These are phyloP conservation scores for Gossypium rotundifolium DNA, from an alignment of 345 rosid species.

Conservation along the genomic window DNA sequence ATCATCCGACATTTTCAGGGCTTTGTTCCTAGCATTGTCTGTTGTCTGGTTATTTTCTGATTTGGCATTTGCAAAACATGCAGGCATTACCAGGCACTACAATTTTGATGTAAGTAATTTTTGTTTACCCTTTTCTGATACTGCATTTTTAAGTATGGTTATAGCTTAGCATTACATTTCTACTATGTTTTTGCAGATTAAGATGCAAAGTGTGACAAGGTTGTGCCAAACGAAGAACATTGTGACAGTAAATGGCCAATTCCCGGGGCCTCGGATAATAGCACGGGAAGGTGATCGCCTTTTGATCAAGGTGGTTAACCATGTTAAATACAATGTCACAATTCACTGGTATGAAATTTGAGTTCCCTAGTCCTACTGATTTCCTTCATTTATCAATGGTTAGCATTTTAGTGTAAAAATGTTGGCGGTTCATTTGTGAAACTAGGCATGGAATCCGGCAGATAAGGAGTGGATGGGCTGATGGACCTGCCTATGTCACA, in stretches of 20 bases:
- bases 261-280: conserved; percentile 67
- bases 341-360: conserved; percentile 25
- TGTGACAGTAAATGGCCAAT: conserved; percentile 67
- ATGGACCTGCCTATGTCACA: conserved; percentile 40
- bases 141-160: not conserved
- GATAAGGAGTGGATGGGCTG: conserved; percentile 41
- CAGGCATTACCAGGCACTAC: conserved; percentile 38
- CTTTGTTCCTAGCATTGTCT: not conserved
- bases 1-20: not conserved
- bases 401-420: not conserved
- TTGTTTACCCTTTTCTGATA: not conserved
- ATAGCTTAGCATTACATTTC: not conserved
- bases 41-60: not conserved
- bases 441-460: conserved; percentile 48
- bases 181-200: conserved; percentile 24
- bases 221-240: conserved; percentile 45
- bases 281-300: conserved; percentile 77
- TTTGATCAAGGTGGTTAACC: conserved; percentile 59
- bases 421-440: not conserved
- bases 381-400: not conserved
- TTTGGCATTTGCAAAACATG: conserved; percentile 12
- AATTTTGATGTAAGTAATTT: conserved; percentile 28
- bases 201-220: conserved; percentile 37
- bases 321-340: conserved; percentile 56
- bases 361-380: conserved; percentile 15